Conservation (phyloP, 768 basidiomycete species). For the Mycena filopes region DNA sequence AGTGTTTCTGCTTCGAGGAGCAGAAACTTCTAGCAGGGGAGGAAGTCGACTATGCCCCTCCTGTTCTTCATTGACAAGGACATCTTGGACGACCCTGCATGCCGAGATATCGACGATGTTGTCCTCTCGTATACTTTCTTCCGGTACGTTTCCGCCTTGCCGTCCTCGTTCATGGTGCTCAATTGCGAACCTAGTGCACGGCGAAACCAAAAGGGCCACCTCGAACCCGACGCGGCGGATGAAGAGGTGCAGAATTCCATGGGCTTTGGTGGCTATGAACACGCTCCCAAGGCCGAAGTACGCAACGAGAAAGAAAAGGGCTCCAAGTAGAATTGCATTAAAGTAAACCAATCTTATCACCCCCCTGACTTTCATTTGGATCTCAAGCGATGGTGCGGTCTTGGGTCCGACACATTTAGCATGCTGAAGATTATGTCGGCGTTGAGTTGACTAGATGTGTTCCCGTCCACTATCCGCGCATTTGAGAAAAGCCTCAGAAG, state of each 20-base stretch:
- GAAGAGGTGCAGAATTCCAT: constrained; percentile 82
- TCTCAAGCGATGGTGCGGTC: too few species aligned
- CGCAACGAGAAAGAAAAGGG: constrained; percentile 25
- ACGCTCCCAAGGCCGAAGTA: constrained; percentile 52
- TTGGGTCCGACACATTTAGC: too few species aligned
- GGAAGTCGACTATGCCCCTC: constrained; percentile 97
- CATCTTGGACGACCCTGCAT: constrained; percentile 90
- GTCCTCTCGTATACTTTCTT: constrained; percentile 99
- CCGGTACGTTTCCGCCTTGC: constrained; percentile 63
- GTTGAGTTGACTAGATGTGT: too few species aligned
- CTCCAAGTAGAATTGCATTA: neutral
- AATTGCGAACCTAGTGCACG: constrained; percentile 71
- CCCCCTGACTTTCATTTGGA: too few species aligned
- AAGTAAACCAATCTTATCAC: neutral
- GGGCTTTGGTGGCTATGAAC: constrained; percentile 77
- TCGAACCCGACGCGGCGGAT: constrained; percentile 91
- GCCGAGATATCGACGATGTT: constrained; percentile 88
- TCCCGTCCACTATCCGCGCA: too few species aligned
- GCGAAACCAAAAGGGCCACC: constrained; percentile 83
- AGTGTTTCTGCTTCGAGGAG: constrained; percentile 99
- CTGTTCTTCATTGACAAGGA: constrained; percentile 99
- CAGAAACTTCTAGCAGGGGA: constrained; percentile 94
- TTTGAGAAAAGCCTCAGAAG: too few species aligned
- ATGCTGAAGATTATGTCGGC: too few species aligned
- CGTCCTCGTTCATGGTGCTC: neutral